Evolutionary conservation across 169 alveolate species (phyloP), one percentile per base, ranked within the genome.

Genomic region (Plasmodium fragile): DNA sequence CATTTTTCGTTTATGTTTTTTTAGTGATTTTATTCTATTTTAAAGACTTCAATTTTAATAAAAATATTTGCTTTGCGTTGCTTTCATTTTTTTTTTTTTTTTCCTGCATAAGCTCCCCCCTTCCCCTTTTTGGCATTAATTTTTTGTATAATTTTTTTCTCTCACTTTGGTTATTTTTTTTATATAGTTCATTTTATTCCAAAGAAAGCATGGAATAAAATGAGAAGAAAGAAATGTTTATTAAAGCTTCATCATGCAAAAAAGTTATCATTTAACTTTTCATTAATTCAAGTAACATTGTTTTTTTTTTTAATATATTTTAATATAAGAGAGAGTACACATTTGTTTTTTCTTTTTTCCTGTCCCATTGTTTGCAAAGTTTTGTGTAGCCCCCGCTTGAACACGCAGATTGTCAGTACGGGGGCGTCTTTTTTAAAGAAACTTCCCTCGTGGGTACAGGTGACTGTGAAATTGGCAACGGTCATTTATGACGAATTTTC

Each of bases 71-170:
- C 32, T 41, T 34, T 73, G 25, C 82, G 1, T n/a, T 22, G 52
- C 41, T 22, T 39, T 11, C 3, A 7, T 43, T 25, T 79, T 79
- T 79, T 25, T 32, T 32, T 10, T 75, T 75, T 73, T 75, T 75
- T 75, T 75, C 49, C 49, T 75, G 59, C 25, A 13, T 49, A 1
- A 39, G 2, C 7, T 22, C 6, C 7, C 59, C 6, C 7, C 59
- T 49, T 49, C 59, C 59, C 59, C 59, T 13, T 11, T 75, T 75
- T 75, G 82, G 82, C 82, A 75, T 75, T 75, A 75, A 7, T 75
- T 28, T 75, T 75, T 75, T 34, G 82, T 75, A 10, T 18, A 75
- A 49, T 13, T 65, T 25, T 18, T 32, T 39, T 78, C 18, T 11
- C 18, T 22, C 7, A 41, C 16, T 39, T 78, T n/a, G 10, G 71